These are phyloP conservation scores for Psilocybe subaeruginosa DNA, from an alignment of 768 basidiomycete species.

Conservation along the genomic window DNA sequence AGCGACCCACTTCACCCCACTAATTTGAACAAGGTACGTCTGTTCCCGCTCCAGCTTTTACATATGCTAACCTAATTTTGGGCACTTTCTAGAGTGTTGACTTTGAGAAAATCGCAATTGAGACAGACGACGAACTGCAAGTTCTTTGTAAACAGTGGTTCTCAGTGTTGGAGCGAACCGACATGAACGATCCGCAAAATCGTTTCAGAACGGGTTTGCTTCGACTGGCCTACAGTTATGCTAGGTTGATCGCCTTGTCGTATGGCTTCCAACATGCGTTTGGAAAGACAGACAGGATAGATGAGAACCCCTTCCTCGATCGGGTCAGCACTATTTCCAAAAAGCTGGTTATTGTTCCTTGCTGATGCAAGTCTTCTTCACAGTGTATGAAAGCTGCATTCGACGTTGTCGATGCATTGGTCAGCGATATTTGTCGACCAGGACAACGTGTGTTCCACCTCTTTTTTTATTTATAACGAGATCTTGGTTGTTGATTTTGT, in stretches of 20 bases:
- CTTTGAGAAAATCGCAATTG: slow-evolving; percentile 63
- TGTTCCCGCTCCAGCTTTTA: not conserved
- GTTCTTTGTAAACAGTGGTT: slow-evolving; percentile 60
- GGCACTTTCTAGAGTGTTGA: slow-evolving; percentile 51
- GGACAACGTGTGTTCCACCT: slow-evolving; percentile 47
- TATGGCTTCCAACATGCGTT: slow-evolving; percentile 80
- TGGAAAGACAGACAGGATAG: slow-evolving; percentile 55
- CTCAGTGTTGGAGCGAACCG: slow-evolving; percentile 34
- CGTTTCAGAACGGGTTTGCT: slow-evolving; percentile 65
- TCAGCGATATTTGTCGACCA: slow-evolving; percentile 59
- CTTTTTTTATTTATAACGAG: not conserved
- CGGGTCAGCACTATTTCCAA: slow-evolving; percentile 47
- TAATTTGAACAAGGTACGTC: slow-evolving; percentile 70
- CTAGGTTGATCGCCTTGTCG: slow-evolving; percentile 69
- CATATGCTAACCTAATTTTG: no score
- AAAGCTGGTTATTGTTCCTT: not conserved
- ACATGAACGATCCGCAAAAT: slow-evolving; percentile 57
- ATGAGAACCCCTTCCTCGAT: slow-evolving; percentile 68
- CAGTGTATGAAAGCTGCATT: slow-evolving; percentile 72
- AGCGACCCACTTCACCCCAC: slow-evolving; percentile 75
- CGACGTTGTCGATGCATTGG: slow-evolving; percentile 64
- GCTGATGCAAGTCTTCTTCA: slow-evolving; percentile 2
- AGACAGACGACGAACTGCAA: slow-evolving; percentile 72
- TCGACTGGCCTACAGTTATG: slow-evolving; percentile 66
- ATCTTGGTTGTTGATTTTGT: slow-evolving; percentile 12